Base-by-base conservation (phyloP, 139 green algal genomes). In the Eudorina sp. region DNA sequence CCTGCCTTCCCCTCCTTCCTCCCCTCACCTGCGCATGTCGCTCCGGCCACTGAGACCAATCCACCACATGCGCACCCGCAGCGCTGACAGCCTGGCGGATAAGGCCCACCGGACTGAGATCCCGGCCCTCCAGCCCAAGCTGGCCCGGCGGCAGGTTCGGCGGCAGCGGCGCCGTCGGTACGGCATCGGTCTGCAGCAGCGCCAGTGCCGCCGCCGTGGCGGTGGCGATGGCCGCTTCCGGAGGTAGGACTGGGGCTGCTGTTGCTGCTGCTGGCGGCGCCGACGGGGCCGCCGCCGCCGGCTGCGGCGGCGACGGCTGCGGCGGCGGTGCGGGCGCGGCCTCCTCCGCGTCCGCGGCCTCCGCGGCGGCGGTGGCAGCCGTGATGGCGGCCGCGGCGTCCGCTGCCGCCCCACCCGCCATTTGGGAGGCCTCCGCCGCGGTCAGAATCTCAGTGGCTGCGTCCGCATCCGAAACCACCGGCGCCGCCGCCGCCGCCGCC, bases 1-100 rank as follows among this genome's bases (percentile, higher is more conserved):
- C 16, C 51, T 58, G 13, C 13, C 51, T 16, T 16, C 51, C 16
- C 51, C 58, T 21, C 16, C 58, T 6, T 9, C 58, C 36, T 14
- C 14, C 8, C 40, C 78, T 3, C 38, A 85, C 78, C 78, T 85
- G 80, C 60, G 80, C 80, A 38, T 86, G 31, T 29, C 80, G 60
- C 41, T 86, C 80, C 27, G 80, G 80, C 60, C 60, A 86, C 58
- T 86, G 80, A n/a, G 60, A 51, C 80, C 80, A 86, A 43, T 86
- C 80, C 27, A 41, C 9, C 60, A 86, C 80, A 8, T 27, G 53
- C 0, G 4, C 43, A 41, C 80, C 80, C 23, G 80, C 80, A 0
- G 27, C 27, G 18, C 60, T 51, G 2, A 86, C 80, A 7, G 80
- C 80, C 16, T 46, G 14, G 29, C 25, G 62, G 4, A 86, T 46